Base-by-base conservation (phyloP, 192 early-diverging fungal species). In the Podila horticola region DNA sequence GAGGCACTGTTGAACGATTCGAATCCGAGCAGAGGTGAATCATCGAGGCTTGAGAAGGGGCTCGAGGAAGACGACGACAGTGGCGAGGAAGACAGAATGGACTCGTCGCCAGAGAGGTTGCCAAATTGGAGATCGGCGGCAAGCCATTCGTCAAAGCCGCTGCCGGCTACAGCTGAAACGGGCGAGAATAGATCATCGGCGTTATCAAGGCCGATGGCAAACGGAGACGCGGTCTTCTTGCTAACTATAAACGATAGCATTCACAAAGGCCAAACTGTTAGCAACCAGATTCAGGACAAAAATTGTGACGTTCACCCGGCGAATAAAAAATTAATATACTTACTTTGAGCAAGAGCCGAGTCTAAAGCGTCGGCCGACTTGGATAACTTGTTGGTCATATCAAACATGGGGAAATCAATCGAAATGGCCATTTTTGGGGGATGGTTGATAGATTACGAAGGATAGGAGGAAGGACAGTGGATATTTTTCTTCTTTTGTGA, bases 351-450 rank as follows among this genome's bases (percentile, higher is more conserved):
- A 72, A 81, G 71, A 38, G 77, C 77, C n/a, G 71, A 81, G 58
- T 81, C 77, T 33, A 81, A 57, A 36, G 77, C 57, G 71, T 81
- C 77, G 31, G 77, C 70, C 20, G 77, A 72, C 71, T 73, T 73
- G 29, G 71, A 73, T n/a, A 81, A 22, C 62, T 69, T 81, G 70
- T 68, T 64, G 66, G 64, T 71, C 59, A 58, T 64, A 64, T 81
- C 77, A 69, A 72, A 81, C 77, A 81, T 81, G 51, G 71, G 31
- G 77, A 81, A 73, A 69, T 81, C 77, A 58, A 81, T 73, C 12
- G 77, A 66, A 51, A 72, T 64, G 55, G 60, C 76, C 76, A 79
- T 79, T 58, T 72, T 72, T 9, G 28, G 30, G 28, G 2, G 15
- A 17, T n/a, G 30, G 20, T 52, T 66, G 28, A 66, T 33, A 57